These are phyloP conservation scores for Manihot esculenta DNA, from an alignment of 441 rosid species.

Conservation along the genomic window DNA sequence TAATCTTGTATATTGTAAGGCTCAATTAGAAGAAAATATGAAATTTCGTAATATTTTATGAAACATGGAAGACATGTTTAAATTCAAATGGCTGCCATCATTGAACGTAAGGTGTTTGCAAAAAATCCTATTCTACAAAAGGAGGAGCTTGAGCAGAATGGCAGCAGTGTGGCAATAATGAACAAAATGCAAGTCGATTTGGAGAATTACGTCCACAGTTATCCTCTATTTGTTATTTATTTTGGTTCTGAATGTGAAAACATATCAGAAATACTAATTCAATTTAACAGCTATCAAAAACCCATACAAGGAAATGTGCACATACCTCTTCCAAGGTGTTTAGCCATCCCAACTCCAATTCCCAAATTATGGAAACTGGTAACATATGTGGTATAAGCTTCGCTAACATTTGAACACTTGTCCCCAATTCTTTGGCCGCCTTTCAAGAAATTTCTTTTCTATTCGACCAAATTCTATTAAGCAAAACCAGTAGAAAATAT, in stretches of 20 bases:
- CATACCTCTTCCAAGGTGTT: slow-evolving; percentile 20
- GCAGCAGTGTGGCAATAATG: not conserved
- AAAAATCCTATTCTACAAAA: slow-evolving; percentile 19
- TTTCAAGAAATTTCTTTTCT: too few relatives aligned
- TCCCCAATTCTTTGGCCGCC: too few relatives aligned
- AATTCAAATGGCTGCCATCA: slow-evolving; percentile 36
- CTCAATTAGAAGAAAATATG: too few relatives aligned
- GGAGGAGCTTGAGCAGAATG: slow-evolving; percentile 36
- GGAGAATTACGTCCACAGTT: not conserved
- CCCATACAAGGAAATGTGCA: not conserved
- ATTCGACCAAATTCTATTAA: too few relatives aligned
- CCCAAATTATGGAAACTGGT: slow-evolving; percentile 6
- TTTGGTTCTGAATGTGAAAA: not conserved
- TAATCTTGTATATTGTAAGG: too few relatives aligned
- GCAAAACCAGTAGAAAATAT: too few relatives aligned
- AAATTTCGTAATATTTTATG: too few relatives aligned
- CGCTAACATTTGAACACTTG: too few relatives aligned
- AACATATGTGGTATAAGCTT: too few relatives aligned
- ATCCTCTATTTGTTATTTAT: too few relatives aligned
- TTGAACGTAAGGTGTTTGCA: slow-evolving; percentile 29
- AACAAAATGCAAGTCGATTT: not conserved
- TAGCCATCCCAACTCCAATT: slow-evolving; percentile 14
- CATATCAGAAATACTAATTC: not conserved
- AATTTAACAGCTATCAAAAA: not conserved
- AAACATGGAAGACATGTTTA: too few relatives aligned